Evolutionary conservation across 140 eudicot genomes (phyloP), one percentile per base, ranked within the genome.

Genomic region (Bidens hawaiensis): DNA sequence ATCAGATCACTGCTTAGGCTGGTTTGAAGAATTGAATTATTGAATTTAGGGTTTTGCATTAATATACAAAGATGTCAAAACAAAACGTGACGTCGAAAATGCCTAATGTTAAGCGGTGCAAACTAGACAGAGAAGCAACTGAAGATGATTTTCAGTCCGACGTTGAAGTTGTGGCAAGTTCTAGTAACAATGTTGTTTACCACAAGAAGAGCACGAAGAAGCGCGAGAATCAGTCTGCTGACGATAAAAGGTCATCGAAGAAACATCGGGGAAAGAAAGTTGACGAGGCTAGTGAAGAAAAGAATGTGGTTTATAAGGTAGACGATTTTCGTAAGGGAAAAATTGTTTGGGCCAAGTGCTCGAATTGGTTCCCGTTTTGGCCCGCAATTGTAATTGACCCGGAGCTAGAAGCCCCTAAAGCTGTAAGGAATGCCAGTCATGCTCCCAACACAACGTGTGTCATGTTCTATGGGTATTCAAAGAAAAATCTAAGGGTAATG

Each of bases 331-430:
- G 77, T 12, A 38, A 25, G 50, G 91, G 85, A 2, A 95, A 91
- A 75, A 67, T 87, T 55, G 98, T 91, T 26, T 91, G 98, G 98
- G 98, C 96, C 0, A 91, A 91, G 71, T 84, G 95, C 41, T 85
- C 91, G 5, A 91, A 82, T 48, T 50, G 74, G 36, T 79, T 54
- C 34, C 89, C 98, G 0, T 91, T 91, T 65, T 91, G 98, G 98
- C 98, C 98, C 0, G 98, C 94, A 25, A 67, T 87, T 47, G 98
- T 87, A 34, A 84, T 91, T 40, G 94, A 91, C 45, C 98, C 97
- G 3, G 27, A 86, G 16, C 56, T 43, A 18, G 82, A 91, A 68
- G 98, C 98, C 17, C 98, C 98, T 0, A 80, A 78, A 49, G 34
- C 74, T 6, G 98, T 91, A 53, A 28, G 78, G 24, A 80, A 62